Evolutionary conservation across 352 stramenopile genomes (phyloP), one percentile per base, ranked within the genome.

Genomic region (Aphanomyces euteiches): DNA sequence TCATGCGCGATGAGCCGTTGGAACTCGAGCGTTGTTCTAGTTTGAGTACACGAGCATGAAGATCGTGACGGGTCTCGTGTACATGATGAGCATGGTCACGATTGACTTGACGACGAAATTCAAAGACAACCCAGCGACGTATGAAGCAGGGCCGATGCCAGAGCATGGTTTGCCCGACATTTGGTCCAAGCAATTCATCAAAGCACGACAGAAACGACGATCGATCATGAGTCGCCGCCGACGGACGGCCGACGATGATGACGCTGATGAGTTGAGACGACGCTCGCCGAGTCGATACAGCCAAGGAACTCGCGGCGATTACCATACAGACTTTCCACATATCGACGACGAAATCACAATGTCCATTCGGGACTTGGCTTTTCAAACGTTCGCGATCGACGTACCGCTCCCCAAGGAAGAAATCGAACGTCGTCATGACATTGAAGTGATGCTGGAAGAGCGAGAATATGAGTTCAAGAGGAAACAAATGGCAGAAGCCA

Each of bases 181-280:
- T 64, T 70, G 64, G 64, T 70, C 64, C 48, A 70, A 61, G 28
- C 54, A 61, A 15, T 61, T 17, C 21, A 61, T 61, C 54, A 39
- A 41, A 61, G 54, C 54, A 7, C 39, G 43, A 37, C 39, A 61
- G 37, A 61, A 61, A 37, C 54, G 19, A 28, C 39, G 43, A 37
- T 41, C 54, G n/a, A 17, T n/a, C 5, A 3, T 61, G 19, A 61
- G 54, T 17, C 28, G 43, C 7, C 36, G 13, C 17, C 50, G 37
- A 17, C 50, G 50, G 50, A 4, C 50, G 50, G 0, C 50, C n/a
- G 28, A 58, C 37, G n/a, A 58, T 28, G 28, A 28, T 28, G 28
- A 28, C 28, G 28, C 28, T 28, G 28, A 28, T 2, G 28, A 28
- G 1, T 28, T 28, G 28, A 28, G 28, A 28, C 28, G 28, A 28